Base-by-base conservation (phyloP, 108 stramenopile genomes). In the Thalassiosira profunda region DNA sequence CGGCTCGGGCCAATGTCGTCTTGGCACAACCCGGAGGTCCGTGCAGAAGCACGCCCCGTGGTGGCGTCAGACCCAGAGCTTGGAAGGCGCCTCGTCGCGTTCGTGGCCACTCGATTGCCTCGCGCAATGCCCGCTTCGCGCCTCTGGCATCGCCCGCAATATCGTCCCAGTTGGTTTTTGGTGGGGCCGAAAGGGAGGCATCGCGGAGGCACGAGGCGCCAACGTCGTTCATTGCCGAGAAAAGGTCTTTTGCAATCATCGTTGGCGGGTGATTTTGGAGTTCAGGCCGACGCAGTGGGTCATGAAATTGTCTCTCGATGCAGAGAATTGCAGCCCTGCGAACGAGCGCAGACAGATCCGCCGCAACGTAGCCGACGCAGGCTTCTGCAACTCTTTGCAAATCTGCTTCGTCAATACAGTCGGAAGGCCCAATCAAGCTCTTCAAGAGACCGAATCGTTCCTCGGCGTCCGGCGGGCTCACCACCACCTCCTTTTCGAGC, bases 1-100 rank as follows among this genome's bases (percentile, higher is more conserved):
- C 94, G 10, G 99, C 99, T 47, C 97, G 82, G 11, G 99, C 99
- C 25, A 99, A 74, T 9, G 96, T 84, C 2, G 99, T 99, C 78
- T 99, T 99, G 6, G 94, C 96, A 83, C 96, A 96, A 2, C 98
- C 99, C 0, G 99, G 99, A 8, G 99, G 99, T 1, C 99, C 99
- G 72, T 98, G 91, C 31, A 99, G 83, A 12, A 99, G 84, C 5
- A 98, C 96, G 15, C 80, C 90, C 10, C 90, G 70, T 21, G 89
- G 89, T 18, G 90, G 82, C 8, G 59, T 28, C 14, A 95, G 74
- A 12, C 89, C 87, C 30, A 95, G 47, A 10, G 61, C 45, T 24
- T 59, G 52, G 59, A 86, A 92, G n/a, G 74, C 81, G 18, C 44
- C 35, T 43, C 76, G 61, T 25, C 64, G 76, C 21, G 69, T 80